These are phyloP conservation scores for Aechmea fasciata DNA, from an alignment of 176 grass and related monocot genomes.

Conservation along the genomic window DNA sequence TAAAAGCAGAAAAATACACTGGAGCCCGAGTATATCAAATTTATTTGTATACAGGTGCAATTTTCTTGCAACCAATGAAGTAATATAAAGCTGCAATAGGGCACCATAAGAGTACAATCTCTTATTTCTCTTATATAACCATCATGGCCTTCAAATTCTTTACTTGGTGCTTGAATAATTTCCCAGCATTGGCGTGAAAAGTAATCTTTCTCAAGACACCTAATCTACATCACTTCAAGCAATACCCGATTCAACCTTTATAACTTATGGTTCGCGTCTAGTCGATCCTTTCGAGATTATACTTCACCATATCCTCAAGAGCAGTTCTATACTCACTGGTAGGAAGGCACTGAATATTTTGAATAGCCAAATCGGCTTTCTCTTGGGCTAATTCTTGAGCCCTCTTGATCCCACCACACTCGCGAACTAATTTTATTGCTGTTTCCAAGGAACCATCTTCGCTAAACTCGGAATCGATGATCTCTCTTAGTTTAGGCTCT, in stretches of 20 bases:
- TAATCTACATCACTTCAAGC: not conserved
- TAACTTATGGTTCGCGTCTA: constrained; percentile 6
- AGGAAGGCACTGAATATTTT: constrained; percentile 61
- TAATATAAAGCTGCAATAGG: no score
- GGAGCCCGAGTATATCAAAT: no score
- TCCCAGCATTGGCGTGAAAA: no score
- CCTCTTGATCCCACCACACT: constrained; percentile 42
- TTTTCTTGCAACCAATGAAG: no score
- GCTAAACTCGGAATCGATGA: constrained; percentile 71
- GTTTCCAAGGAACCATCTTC: constrained; percentile 46
- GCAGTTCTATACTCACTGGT: constrained; percentile 50
- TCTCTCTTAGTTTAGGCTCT: constrained; percentile 49
- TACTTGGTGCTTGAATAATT: no score
- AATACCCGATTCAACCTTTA: no score
- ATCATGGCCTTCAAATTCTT: no score
- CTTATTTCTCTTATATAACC: no score
- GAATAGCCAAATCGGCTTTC: constrained; percentile 48
- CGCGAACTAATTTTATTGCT: constrained; percentile 56
- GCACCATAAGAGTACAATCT: no score
- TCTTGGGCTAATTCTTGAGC: constrained; percentile 72
- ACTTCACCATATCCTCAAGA: constrained; percentile 62
- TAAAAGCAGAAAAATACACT: no score
- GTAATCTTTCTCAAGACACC: no score
- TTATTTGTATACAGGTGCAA: no score
- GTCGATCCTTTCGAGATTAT: constrained; percentile 86